Evolutionary conservation across 2,329 filamentous ascomycete species (phyloP), one percentile per base, ranked within the genome.

Genomic region (Colletotrichum gloeosporioides): DNA sequence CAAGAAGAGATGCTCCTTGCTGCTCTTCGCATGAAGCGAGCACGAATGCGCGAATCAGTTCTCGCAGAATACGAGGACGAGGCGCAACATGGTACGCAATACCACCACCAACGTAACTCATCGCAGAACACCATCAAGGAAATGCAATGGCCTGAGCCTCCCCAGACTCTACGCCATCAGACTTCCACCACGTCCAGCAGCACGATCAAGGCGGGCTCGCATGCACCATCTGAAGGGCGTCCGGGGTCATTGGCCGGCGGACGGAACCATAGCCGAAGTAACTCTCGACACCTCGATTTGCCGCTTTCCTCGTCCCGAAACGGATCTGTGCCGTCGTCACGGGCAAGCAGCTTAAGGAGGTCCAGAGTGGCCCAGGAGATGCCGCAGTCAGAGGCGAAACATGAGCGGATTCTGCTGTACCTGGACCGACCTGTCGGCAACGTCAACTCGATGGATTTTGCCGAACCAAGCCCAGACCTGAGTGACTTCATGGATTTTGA

Each of bases 1-100:
- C 90, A 92, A 77, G 90, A 92, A 76, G 89, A 92, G 81, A 88
- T 91, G 86, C 84, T 92, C 1, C 84, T 92, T 6, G 88, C 90
- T 3, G 90, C 90, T 4, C 85, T 92, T 57, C 87, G 90, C 10
- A 87, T 89, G 78, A 91, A 91, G 84, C 86, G 90, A n/a, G 87
- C 89, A 4, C 84, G 85, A n/a, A 90, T 91, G 87, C 88, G 89
- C 3, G 87, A 90, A 77, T 86, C 85, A 4, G 83, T 87, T 22
- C 82, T 87, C 15, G 83, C 86, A 27, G 86, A 89, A 75, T 83
- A 86, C 16, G 86, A 87, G 34, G 86, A 86, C 36, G 83, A 84
- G 44, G 36, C 57, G n/a, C 55, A 63, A 18, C 55, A 27, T 16
- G 32, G 32, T 15, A 36, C 70, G 4, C n/a, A 53, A 7, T 36